phyloP scores from a whole-genome alignment of 2,329 filamentous ascomycete species.

The Cladophialophora psammophila region DNA sequence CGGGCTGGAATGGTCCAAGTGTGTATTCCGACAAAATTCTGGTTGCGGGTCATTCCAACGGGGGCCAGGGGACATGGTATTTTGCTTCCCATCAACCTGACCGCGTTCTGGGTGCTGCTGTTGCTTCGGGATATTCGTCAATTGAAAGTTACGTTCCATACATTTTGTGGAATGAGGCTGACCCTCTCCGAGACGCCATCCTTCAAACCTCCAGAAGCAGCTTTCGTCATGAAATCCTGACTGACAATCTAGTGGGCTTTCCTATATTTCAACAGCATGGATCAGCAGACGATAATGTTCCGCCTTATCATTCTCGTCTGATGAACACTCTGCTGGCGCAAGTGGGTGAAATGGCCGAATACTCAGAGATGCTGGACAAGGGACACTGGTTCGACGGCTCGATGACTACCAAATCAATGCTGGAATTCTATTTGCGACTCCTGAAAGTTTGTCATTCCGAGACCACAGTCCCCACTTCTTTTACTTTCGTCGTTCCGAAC shows the following conservation, averaged over 20 bases:
- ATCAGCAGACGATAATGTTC: slow-evolving; percentile 64
- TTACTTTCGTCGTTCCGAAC: slow-evolving; percentile 59
- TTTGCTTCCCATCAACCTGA: slow-evolving; percentile 63
- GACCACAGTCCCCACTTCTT: slow-evolving; percentile 45
- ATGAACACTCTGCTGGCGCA: slow-evolving; percentile 59
- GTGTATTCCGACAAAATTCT: slow-evolving; percentile 59
- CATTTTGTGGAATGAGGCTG: slow-evolving; percentile 61
- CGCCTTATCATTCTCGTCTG: slow-evolving; percentile 63
- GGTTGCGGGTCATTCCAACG: slow-evolving; percentile 66
- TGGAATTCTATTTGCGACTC: slow-evolving; percentile 56
- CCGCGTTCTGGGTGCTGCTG: slow-evolving; percentile 62
- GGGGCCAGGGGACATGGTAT: slow-evolving; percentile 67
- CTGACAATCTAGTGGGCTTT: slow-evolving; percentile 60
- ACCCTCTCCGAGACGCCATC: slow-evolving; percentile 58
- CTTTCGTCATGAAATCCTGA: slow-evolving; percentile 64
- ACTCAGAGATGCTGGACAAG: slow-evolving; percentile 58
- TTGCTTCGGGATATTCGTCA: slow-evolving; percentile 66
- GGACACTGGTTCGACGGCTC: slow-evolving; percentile 64
- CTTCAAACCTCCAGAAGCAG: slow-evolving; percentile 58
- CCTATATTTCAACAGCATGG: slow-evolving; percentile 66
- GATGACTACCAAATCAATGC: slow-evolving; percentile 60
- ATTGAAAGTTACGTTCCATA: slow-evolving; percentile 68
- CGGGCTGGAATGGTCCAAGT: slow-evolving; percentile 58
- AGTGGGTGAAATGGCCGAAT: slow-evolving; percentile 52
- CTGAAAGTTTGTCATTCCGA: slow-evolving; percentile 40